A percentile compares a stretch with the other conserved stretches of the same genome.
Conservation (phyloP, 805 yeast species). For the Brettanomyces custersianus region DNA sequence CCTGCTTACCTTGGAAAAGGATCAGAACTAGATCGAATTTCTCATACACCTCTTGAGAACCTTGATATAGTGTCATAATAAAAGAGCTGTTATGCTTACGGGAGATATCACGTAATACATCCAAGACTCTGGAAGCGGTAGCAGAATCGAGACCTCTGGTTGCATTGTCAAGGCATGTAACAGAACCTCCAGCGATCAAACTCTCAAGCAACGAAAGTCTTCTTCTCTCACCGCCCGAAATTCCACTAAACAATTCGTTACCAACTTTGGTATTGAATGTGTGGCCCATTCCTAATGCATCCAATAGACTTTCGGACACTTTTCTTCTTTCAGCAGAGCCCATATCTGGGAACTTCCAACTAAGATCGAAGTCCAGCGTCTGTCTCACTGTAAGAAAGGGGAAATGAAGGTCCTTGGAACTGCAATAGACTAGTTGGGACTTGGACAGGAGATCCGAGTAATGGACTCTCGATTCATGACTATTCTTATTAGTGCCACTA, state of each 20-base stretch:
- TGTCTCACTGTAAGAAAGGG: conserved; percentile 48
- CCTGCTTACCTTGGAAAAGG: conserved; percentile 50
- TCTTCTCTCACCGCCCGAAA: conserved; percentile 81
- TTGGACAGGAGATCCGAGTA: background rate
- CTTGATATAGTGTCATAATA: conserved; percentile 31
- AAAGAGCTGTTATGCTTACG: conserved; percentile 8
- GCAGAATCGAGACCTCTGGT: conserved; percentile 83
- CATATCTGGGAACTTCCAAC: conserved; percentile 48
- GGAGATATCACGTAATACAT: conserved; percentile 42
- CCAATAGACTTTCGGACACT: conserved; percentile 32
- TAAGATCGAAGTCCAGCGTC: conserved; percentile 46
- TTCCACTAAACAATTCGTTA: conserved; percentile 45
- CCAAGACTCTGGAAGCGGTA: conserved; percentile 68
- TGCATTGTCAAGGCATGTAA: conserved; percentile 73
- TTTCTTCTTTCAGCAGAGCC: conserved; percentile 28
- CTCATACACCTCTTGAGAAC: conserved; percentile 57
- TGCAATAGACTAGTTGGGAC: conserved; percentile 34
- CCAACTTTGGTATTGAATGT: conserved; percentile 41
- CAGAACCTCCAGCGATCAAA: conserved; percentile 50
- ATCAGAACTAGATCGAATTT: conserved; percentile 56
- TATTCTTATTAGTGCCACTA: background rate
- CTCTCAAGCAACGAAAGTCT: conserved; percentile 81
- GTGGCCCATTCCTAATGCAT: conserved; percentile 47
- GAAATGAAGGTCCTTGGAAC: conserved; percentile 50
- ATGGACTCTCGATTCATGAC: background rate